Evolutionary conservation across 2,329 filamentous ascomycete genomes (phyloP), one percentile per base, ranked within the genome.

Genomic region (Lecanicillium sp.): DNA sequence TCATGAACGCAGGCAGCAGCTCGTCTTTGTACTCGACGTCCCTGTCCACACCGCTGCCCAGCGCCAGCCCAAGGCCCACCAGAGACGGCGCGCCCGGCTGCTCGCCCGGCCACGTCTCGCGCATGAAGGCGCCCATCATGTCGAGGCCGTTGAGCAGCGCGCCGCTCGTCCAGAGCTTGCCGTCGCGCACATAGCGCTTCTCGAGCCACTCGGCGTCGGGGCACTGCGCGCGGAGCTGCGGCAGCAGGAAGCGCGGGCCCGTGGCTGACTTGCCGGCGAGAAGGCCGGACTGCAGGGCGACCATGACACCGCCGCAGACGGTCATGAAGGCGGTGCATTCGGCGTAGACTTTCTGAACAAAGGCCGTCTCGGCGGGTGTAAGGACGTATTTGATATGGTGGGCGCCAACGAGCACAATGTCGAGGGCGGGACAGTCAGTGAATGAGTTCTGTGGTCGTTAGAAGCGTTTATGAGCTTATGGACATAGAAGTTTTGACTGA

Each of bases 351-450:
- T 68, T 65, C 40, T 62, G 65, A 32, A 70, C 52, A 52, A 63
- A 72, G 7, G 54, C 56, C 2, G 66, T 50, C 45, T 72, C 69
- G 5, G 54, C 51, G 9, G 61, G 57, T n/a, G 41, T 67, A 3
- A 58, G 55, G 4, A 52, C 49, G 44, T 71, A 65, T 2, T 32
- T 40, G 1, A 51, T 4, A 11, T 57, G 30, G 27, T 62, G 56
- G 5, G 69, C 69, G 1, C 69, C 68, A 47, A 71, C 65, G 36
- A 72, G 59, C 15, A 65, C 62, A 41, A 71, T 63, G 50, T 72
- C 69, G 6, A 72, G 58, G 1, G 59, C 52, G 0, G 68, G 68
- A 37, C 67, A 70, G 1, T 59, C 60, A 3, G 60, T 60, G 23
- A 70, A 71, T 0, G 64, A 63, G 51, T 71, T 59, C 67, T 70